Conservation (phyloP, 1,284 basidiomycete genomes). For the Xerocomus amazonicus region DNA sequence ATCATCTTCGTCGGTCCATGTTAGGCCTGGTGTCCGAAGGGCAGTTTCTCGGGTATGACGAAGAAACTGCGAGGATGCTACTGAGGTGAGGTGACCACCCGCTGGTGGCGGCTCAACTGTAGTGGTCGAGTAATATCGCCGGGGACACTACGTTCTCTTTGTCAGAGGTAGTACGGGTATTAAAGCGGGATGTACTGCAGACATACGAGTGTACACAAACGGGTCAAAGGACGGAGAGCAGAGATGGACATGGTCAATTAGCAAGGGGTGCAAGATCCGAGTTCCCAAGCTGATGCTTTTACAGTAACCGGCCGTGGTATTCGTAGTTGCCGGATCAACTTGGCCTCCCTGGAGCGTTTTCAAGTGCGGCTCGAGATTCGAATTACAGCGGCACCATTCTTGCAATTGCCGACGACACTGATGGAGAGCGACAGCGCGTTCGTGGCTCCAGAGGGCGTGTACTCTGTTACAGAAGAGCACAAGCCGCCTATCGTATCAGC, state of each 20-base stretch:
- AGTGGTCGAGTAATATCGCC: slow-evolving; percentile 43
- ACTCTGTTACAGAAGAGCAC: slow-evolving; percentile 81
- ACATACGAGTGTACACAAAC: slow-evolving; percentile 23
- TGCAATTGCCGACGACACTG: slow-evolving; percentile 13
- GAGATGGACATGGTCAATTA: slow-evolving; percentile 23
- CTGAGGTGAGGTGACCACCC: slow-evolving; percentile 67
- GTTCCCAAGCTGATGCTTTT: neutral
- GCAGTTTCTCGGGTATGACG: slow-evolving; percentile 63
- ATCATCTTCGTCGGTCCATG: slow-evolving; percentile 63
- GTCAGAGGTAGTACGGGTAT: neutral
- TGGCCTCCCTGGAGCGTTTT: no score
- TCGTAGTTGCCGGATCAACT: neutral
- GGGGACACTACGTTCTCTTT: slow-evolving; percentile 1
- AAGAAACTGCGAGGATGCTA: slow-evolving; percentile 63
- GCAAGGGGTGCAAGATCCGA: slow-evolving; percentile 30
- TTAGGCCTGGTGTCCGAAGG: slow-evolving; percentile 67
- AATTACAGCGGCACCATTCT: slow-evolving; percentile 8
- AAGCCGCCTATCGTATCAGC: slow-evolving; percentile 53
- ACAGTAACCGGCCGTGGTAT: neutral
- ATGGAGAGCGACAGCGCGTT: slow-evolving; percentile 83
- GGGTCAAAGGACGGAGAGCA: slow-evolving; percentile 18
- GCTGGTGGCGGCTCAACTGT: slow-evolving; percentile 59
- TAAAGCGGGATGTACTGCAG: neutral
- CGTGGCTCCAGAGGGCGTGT: slow-evolving; percentile 83
- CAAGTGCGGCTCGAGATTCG: slow-evolving; percentile 2